Evolutionary conservation across 331 rosid genomes (phyloP).

Genomic region (Acacia pycnantha): DNA sequence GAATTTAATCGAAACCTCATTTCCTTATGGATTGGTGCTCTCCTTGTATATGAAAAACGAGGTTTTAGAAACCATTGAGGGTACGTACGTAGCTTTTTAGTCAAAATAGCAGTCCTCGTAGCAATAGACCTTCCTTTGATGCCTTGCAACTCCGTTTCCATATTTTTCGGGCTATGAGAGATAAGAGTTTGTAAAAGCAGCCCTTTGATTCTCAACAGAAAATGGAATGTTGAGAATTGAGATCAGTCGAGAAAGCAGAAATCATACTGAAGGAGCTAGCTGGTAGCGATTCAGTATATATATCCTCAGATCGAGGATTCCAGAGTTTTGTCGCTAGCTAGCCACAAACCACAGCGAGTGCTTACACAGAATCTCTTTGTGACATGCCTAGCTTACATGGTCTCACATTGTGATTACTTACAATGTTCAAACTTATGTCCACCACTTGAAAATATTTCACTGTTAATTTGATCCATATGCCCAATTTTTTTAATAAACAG

Average conservation of each 20-base stretch:
- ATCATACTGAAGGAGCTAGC: not conserved
- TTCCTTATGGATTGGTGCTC: not conserved
- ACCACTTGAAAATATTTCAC: not conserved
- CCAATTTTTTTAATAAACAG: too few relatives aligned
- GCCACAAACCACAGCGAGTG: not conserved
- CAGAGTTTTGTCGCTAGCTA: not conserved
- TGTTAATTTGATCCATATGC: too few relatives aligned
- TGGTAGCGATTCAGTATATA: too few relatives aligned
- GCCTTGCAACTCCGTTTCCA: not conserved
- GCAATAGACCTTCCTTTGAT: not conserved
- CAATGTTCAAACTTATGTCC: too few relatives aligned
- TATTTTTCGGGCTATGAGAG: not conserved
- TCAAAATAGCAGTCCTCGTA: not conserved
- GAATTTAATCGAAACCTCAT: not conserved
- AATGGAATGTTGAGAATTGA: not conserved
- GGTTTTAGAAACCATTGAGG: not conserved
- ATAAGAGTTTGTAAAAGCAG: too few relatives aligned
- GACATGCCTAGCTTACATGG: not conserved
- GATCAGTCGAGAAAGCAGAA: not conserved
- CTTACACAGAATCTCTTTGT: not conserved
- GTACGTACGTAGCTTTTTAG: not conserved
- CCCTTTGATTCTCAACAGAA: too few relatives aligned
- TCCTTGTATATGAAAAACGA: not conserved
- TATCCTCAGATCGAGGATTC: not conserved
- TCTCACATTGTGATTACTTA: not conserved